phyloP scores from a whole-genome alignment of 306 rosid species.

The Trichosanthes cucumerina region DNA sequence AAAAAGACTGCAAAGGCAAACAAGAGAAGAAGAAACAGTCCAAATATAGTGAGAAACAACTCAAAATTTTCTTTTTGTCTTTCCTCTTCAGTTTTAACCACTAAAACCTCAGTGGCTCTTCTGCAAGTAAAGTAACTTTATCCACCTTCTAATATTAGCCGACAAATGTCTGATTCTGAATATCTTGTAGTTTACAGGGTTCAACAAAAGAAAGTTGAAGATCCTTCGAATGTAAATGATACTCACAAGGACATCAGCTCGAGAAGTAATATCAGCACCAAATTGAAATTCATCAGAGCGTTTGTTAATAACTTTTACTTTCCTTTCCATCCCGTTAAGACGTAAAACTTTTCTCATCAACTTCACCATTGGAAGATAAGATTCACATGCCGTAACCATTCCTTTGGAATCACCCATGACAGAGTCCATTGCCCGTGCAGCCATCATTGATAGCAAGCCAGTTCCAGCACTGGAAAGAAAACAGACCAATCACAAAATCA shows the following conservation, averaged over 20 bases:
- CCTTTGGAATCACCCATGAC: slow-evolving; percentile 26
- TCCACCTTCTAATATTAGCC: not conserved
- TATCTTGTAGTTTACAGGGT: not conserved
- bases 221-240: not conserved
- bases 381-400: slow-evolving; percentile 75
- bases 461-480: slow-evolving; percentile 70
- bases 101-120: not conserved
- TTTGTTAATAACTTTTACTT: slow-evolving; percentile 53
- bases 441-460: slow-evolving; percentile 93
- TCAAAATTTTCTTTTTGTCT: not conserved
- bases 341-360: slow-evolving; percentile 70
- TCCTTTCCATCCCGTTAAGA: slow-evolving; percentile 49
- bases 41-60: not conserved
- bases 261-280: slow-evolving; percentile 54
- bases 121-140: not conserved
- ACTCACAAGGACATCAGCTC: slow-evolving; percentile 74
- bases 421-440: slow-evolving; percentile 66
- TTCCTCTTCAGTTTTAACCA: not conserved
- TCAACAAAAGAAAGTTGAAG: not conserved
- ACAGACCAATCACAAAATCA: not conserved
- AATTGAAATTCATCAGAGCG: slow-evolving; percentile 79
- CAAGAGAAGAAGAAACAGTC: not conserved
- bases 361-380: slow-evolving; percentile 96
- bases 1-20: not conserved
- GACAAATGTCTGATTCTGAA: not conserved